Base-by-base conservation (phyloP, 169 alveolate genomes). In the Plasmodium malariae region DNA sequence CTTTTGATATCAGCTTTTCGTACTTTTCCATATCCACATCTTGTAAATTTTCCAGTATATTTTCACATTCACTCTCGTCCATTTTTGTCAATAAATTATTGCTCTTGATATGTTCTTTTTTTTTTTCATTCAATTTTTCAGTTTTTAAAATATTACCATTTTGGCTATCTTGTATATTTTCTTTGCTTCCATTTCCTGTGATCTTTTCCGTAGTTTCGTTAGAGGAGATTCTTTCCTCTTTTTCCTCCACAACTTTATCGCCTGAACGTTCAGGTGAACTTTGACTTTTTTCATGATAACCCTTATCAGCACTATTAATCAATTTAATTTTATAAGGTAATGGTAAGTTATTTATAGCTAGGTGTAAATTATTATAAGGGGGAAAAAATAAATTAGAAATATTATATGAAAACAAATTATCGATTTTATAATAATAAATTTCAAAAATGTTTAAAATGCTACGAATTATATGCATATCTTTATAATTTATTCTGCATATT, bases 11-110 rank as follows among this genome's bases (percentile, higher is more conserved):
- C 1, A 21, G 48, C 36, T 80, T 80, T 54, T 80, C 90, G 45
- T 80, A 67, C 12, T 54, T 55, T 37, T 80, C 90, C 90, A 80
- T 80, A 57, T 80, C 90, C 5, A 80, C 90, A 19, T 54, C 71
- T 32, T 80, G 85, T 34, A 80, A 51, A 55, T 63, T 67, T 67
- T 80, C 85, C 28, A 80, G 49, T 11, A 51, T 36, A 0, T 67
- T 65, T 21, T 37, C 85, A 24, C 59, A 17, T 45, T 65, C 49
- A 43, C 49, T 54, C 49, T 80, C 90, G 24, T 80, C 71, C 21
- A 80, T 30, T 36, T 30, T 60, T 67, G 28, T 28, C 26, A 63
- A 36, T 11, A 21, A 37, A 40, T 21, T 14, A 24, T 5, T n/a
- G 14, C 21, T 34, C 43, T 12, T 69, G 11, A 12, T 24, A 1